phyloP scores from a whole-genome alignment of 208 protist species.

The Leishmania guyanensis region DNA sequence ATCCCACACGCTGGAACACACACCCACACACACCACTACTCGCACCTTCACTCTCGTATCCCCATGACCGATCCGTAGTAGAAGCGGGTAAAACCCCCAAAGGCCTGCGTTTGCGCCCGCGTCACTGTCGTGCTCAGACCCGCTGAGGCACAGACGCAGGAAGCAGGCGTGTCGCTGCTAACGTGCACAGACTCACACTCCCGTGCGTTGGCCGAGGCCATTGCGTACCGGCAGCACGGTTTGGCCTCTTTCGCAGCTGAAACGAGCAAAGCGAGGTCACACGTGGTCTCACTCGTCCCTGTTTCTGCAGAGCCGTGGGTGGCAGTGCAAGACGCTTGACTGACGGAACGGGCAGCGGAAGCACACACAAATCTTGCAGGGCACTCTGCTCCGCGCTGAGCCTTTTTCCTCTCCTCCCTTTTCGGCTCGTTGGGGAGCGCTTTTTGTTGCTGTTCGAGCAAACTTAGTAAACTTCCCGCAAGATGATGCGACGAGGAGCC shows the following conservation, averaged over 20 bases:
- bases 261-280: neutral
- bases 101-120: neutral
- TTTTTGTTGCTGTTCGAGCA: neutral
- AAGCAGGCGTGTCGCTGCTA: neutral
- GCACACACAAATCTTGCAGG: neutral
- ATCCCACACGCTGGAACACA: neutral
- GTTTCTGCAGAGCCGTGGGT: no score
- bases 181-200: neutral
- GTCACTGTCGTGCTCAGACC: neutral
- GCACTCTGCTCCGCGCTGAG: neutral
- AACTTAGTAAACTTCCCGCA: neutral
- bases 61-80: neutral
- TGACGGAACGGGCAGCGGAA: no score
- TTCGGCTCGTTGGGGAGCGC: neutral
- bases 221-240: neutral
- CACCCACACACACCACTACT: neutral
- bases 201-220: neutral
- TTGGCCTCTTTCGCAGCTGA: neutral
- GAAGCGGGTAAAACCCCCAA: neutral
- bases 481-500: slow-evolving; percentile 74
- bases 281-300: neutral
- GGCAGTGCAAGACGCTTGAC: no score
- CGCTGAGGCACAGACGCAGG: neutral
- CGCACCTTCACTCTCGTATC: neutral
- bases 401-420: no score